These are phyloP conservation scores for Mycena pura DNA, from an alignment of 768 basidiomycete genomes.

Conservation along the genomic window DNA sequence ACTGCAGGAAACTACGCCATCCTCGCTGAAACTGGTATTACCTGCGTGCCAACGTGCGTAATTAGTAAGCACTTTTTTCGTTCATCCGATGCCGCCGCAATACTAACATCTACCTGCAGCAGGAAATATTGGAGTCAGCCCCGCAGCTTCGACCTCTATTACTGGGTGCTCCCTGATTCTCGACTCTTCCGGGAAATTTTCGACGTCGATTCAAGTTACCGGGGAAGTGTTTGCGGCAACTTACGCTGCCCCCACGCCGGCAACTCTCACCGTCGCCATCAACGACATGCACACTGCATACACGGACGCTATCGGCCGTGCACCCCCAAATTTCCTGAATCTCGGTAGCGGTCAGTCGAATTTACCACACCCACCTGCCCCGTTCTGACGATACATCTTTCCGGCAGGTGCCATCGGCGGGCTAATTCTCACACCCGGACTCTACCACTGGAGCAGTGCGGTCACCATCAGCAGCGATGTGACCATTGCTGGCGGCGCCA, in stretches of 20 bases:
- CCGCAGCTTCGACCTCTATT: not conserved
- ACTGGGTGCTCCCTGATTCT: not conserved
- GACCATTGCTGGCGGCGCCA: not conserved
- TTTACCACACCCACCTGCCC: too few relatives aligned
- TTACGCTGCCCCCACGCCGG: not conserved
- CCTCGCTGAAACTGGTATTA: not conserved
- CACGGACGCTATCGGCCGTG: not conserved
- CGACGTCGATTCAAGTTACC: not conserved
- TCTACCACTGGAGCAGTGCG: not conserved
- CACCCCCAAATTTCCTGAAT: not conserved
- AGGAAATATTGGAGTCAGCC: not conserved
- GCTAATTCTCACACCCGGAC: not conserved
- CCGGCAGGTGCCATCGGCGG: not conserved
- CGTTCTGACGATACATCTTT: not conserved
- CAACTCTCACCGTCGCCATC: not conserved
- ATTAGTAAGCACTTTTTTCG: not conserved
- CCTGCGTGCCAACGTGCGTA: not conserved
- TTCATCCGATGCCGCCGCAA: not conserved
- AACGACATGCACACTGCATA: not conserved
- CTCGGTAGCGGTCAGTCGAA: not conserved
- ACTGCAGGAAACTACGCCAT: not conserved
- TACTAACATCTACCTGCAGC: not conserved
- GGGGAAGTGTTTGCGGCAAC: not conserved
- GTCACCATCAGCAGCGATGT: not conserved
- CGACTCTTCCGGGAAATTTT: not conserved